phyloP scores from a whole-genome alignment of 768 basidiomycete species.

The Boletellus ananas region DNA sequence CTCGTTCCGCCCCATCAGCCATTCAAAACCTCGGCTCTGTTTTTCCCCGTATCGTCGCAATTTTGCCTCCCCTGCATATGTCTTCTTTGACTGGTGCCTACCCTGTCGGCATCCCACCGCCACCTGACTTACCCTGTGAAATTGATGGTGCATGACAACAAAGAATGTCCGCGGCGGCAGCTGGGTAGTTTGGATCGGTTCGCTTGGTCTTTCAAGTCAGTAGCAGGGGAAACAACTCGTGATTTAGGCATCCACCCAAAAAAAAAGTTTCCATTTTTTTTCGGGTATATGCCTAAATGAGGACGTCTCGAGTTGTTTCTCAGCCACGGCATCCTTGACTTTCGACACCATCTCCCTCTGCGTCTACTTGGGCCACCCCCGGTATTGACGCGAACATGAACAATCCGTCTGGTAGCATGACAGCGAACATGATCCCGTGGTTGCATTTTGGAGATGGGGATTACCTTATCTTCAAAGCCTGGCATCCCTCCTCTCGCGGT shows the following conservation, averaged over 20 bases:
- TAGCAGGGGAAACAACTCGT: no score
- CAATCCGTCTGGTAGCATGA: slow-evolving; percentile 12
- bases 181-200: no score
- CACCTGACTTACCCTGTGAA: slow-evolving; percentile 2
- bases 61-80: not conserved
- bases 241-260: no score
- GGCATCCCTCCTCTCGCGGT: slow-evolving; percentile 64
- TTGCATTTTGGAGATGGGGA: slow-evolving; percentile 69
- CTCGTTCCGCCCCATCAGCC: not conserved
- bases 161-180: no score
- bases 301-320: not conserved
- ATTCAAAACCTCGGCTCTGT: not conserved
- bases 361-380: not conserved
- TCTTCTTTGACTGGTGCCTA: not conserved
- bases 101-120: not conserved
- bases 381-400: not conserved
- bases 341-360: no score
- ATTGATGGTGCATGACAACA: no score
- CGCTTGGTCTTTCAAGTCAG: no score
- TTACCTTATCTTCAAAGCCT: slow-evolving; percentile 60
- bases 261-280: no score
- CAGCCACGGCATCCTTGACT: not conserved
- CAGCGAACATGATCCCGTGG: slow-evolving; percentile 56
- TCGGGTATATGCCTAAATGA: slow-evolving; percentile 8
- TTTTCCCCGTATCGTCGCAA: not conserved